Conservation (phyloP, 176 grass and related monocot species). For the Alopecurus myosuroides region DNA sequence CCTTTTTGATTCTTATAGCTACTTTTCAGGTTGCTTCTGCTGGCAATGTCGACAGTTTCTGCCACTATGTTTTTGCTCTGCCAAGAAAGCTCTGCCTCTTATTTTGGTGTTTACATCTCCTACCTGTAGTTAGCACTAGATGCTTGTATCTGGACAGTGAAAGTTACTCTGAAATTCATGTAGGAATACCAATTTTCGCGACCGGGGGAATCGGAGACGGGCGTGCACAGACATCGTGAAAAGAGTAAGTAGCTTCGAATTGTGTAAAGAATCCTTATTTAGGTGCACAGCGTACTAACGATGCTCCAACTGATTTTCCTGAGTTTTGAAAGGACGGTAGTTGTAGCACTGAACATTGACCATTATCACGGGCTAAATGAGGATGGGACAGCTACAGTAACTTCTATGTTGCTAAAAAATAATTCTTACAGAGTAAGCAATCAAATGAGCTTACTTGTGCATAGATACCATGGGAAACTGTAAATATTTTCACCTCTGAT, state of each 20-base stretch:
- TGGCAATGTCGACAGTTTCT: conserved; percentile 84
- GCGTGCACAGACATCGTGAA: conserved; percentile 85
- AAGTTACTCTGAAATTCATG: conserved; percentile 41
- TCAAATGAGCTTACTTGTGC: neutral
- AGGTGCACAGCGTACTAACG: neutral
- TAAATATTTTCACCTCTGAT: no score
- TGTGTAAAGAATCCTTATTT: neutral
- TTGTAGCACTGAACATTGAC: neutral
- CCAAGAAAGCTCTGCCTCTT: neutral
- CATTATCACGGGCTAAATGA: neutral
- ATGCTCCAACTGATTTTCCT: neutral
- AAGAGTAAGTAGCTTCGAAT: conserved; percentile 60
- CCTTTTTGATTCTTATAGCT: neutral
- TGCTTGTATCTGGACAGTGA: neutral
- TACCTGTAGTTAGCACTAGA: neutral
- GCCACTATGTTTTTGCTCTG: conserved; percentile 87
- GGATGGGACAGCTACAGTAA: neutral
- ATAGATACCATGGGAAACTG: neutral
- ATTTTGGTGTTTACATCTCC: neutral
- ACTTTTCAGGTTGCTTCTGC: conserved; percentile 63
- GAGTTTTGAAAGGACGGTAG: neutral
- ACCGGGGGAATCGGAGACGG: conserved; percentile 80
- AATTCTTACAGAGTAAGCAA: neutral
- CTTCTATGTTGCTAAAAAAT: neutral
- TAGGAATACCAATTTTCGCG: conserved; percentile 86